Evolutionary conservation across 805 yeast genomes (phyloP).

Genomic region (Ascoidea asiatica): DNA sequence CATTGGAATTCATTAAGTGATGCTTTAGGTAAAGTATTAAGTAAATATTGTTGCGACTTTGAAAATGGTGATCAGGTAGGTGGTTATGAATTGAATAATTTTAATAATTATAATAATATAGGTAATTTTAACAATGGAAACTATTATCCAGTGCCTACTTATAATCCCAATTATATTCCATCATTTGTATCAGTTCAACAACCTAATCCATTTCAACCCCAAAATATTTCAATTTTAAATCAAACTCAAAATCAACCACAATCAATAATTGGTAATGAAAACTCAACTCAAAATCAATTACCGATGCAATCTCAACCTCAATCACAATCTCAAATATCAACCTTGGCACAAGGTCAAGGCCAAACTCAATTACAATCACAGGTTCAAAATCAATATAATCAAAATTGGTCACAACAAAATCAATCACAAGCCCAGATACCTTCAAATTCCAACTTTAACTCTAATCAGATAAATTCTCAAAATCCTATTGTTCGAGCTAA

Average conservation of each 20-base stretch:
- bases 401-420: neutral
- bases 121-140: no score
- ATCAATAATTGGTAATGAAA: no score
- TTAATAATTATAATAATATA: no score
- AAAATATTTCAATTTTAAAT: no score
- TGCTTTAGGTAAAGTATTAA: constrained; percentile 42
- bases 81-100: no score
- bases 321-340: neutral
- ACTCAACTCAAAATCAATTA: neutral
- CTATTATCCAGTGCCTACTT: no score
- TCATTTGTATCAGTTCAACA: neutral
- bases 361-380: neutral
- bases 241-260: neutral
- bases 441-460: neutral
- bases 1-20: constrained; percentile 38
- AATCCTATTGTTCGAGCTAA: no score
- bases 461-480: no score
- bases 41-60: constrained; percentile 28
- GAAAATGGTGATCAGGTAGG: neutral
- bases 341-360: neutral
- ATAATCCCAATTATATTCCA: no score
- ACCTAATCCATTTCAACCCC: neutral
- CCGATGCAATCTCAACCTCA: neutral
- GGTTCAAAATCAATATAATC: neutral
- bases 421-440: neutral